Conservation (phyloP, 495 filamentous ascomycete genomes). For the Astrothelium macrocarpum region DNA sequence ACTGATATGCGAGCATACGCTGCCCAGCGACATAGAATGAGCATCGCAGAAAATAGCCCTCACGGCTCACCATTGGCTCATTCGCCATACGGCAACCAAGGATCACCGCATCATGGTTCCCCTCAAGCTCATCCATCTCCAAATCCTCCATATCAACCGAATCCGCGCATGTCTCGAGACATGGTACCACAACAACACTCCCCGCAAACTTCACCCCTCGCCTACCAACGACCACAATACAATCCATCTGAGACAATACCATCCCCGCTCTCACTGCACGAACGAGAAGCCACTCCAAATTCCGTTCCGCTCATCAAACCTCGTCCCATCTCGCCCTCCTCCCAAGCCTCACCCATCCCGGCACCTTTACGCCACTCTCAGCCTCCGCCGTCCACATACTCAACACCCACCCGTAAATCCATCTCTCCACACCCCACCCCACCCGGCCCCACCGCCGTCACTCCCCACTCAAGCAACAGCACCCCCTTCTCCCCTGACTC, state of each 20-base stretch:
- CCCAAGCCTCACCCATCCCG: neutral
- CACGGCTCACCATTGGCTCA: constrained; percentile 2
- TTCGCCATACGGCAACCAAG: constrained; percentile 6
- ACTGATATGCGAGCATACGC: neutral
- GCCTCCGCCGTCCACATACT: constrained; percentile 30
- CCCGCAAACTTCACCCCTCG: neutral
- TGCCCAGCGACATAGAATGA: neutral
- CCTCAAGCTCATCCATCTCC: neutral
- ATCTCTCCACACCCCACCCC: constrained; percentile 61
- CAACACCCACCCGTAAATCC: constrained; percentile 61
- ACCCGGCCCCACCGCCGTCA: constrained; percentile 40
- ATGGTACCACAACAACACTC: constrained; percentile 5
- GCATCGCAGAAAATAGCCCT: neutral
- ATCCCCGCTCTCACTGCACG: neutral
- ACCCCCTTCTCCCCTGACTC: constrained; percentile 86
- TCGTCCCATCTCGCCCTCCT: constrained; percentile 49
- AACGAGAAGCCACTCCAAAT: neutral
- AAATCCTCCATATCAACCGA: neutral
- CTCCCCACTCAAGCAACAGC: constrained; percentile 29
- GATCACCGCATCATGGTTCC: neutral
- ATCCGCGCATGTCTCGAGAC: neutral
- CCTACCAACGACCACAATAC: constrained; percentile 5
- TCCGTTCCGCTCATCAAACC: constrained; percentile 28
- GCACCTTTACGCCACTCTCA: constrained; percentile 11
- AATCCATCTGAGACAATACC: neutral